Evolutionary conservation across 2,329 filamentous ascomycete genomes (phyloP), one percentile per base, ranked within the genome.

Genomic region (Ophiostoma tasmaniense): DNA sequence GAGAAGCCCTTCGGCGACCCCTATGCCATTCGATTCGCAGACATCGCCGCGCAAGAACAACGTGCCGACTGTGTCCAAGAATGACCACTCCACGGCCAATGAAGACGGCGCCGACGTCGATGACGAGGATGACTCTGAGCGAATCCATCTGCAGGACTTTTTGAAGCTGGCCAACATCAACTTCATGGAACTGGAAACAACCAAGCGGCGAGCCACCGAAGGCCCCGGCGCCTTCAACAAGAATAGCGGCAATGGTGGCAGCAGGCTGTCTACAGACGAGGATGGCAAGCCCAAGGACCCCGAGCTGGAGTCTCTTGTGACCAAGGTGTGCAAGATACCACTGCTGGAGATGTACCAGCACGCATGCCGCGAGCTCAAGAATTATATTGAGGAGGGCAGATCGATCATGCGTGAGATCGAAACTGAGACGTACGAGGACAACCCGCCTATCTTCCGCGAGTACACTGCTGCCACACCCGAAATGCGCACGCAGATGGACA

Each of bases 101-200:
- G 55, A 81, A 71, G 80, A 83, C 14, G 28, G 17, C 30, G 14
- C 37, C 17, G 28, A 30, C n/a, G 61, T 67, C 25, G 64, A 52
- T 5, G 67, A 66, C 59, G 69, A 68, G 6, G 84, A 87, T n/a
- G 82, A 82, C 25, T 83, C 84, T 25, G 85, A 89, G 33, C 84
- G 83, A 28, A 93, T 97, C 68, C 90, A 93, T 64, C 83, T 99
- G 2, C 92, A 97, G 74, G 91, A 97, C 67, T 99, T 99, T 79
- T 81, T 99, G 62, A 92, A 96, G 72, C 89, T 97, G 87, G 97
- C 94, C 2, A 96, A 92, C 70, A 97, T 99, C 75, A 91, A 93
- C 68, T 99, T 99, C 80, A 97, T 99, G 91, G 95, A 99, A 76
- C 83, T 99, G 66, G 97, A 90, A n/a, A 97, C 94, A 0, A 97